These are phyloP conservation scores for Fagopyrum tataricum DNA, from an alignment of 148 eudicot species.

Conservation along the genomic window DNA sequence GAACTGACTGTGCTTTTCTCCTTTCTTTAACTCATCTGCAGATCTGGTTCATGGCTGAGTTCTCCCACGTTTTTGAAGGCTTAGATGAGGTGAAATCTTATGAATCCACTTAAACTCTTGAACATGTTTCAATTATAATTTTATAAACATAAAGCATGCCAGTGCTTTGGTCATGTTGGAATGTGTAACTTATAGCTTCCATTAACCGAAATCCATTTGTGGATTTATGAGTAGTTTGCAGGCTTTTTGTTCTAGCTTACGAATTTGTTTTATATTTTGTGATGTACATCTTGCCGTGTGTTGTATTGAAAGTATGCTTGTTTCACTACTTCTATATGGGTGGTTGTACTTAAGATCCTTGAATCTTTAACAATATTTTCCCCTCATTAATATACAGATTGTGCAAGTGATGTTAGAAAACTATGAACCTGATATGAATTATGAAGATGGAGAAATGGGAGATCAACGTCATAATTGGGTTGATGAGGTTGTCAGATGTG, in stretches of 20 bases:
- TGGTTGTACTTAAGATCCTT: background rate
- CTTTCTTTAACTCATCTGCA: slow-evolving; percentile 25
- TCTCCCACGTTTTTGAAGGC: slow-evolving; percentile 58
- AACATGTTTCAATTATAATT: background rate
- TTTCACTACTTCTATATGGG: background rate
- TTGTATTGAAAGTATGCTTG: background rate
- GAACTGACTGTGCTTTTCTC: background rate
- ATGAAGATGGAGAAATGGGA: slow-evolving; percentile 44
- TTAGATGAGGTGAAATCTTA: slow-evolving; percentile 50
- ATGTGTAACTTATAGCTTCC: background rate
- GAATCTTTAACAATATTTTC: background rate
- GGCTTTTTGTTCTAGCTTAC: background rate
- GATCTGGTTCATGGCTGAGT: slow-evolving; percentile 94
- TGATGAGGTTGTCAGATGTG: slow-evolving; percentile 82
- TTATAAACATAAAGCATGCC: background rate
- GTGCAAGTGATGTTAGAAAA: slow-evolving; percentile 61
- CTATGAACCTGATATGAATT: slow-evolving; percentile 38
- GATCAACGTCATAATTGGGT: slow-evolving; percentile 83
- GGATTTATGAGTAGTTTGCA: background rate
- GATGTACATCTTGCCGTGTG: background rate
- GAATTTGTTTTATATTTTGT: background rate
- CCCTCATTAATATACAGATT: slow-evolving; percentile 36
- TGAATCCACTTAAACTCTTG: background rate
- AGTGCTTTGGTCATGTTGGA: background rate
- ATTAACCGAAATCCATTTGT: background rate